Base-by-base conservation (phyloP, 176 grass and related monocot species). In the Canna indica region DNA sequence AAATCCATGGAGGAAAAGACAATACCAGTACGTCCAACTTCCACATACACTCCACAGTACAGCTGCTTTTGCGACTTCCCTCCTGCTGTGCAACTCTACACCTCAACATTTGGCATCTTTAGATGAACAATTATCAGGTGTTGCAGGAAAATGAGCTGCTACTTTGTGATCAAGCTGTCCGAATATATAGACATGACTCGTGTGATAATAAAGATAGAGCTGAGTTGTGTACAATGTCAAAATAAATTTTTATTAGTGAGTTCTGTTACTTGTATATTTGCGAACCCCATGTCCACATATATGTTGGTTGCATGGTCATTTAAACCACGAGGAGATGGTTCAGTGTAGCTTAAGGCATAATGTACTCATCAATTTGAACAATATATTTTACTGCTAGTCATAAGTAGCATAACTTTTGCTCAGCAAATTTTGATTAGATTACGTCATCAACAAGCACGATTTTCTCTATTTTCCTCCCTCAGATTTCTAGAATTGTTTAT, bases 21-120 rank as follows among this genome's bases (percentile, higher is more conserved):
- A 59, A 39, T 22, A 60, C 70, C 52, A 9, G 77, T 50, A 78
- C 75, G 46, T n/a, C 64, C 70, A 11, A 69, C 47, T 24, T 71
- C 57, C 78, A 54, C 85, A 14, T 88, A 86, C 20, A 26, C 80
- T 76, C 91, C 81, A 4, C 88, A 86, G 22, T 80, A 82, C 16
- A 78, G 70, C 17, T 64, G 64, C 59, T 75, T 59, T 38, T 66
- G 61, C 72, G 47, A 59, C 68, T 83, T 42, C 42, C 72, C 76
- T 54, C 44, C 72, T 58, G 35, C 79, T 80, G 14, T 68, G 10
- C 67, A 78, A 46, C 50, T 77, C 41, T 62, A 32, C 63, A 31
- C 67, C 2, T 58, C 75, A 52, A 59, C 82, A 60, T 79, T 79
- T 27, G 71, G 82, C n/a, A 74, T 81, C 28, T 80, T 45, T 72